These are phyloP conservation scores for Simmondsia chinensis DNA, from an alignment of 148 eudicot species.

Conservation along the genomic window DNA sequence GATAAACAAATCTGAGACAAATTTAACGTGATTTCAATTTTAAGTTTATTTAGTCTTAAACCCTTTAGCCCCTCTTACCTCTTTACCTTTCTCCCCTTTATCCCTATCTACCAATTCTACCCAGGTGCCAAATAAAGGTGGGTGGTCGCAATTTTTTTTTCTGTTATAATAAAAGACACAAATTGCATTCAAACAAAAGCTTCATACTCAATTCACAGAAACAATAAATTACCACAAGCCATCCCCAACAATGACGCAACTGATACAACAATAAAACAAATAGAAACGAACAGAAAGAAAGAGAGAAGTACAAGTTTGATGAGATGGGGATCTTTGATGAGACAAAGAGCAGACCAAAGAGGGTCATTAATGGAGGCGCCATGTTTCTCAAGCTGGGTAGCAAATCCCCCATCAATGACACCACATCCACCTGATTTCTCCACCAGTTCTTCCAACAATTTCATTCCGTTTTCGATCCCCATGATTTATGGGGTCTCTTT, in stretches of 20 bases:
- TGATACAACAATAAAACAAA: background rate
- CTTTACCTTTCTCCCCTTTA: too few species aligned
- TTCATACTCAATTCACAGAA: too few species aligned
- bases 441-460: conserved; percentile 47
- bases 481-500: conserved; percentile 11
- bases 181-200: too few species aligned
- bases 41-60: too few species aligned
- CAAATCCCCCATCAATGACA: conserved; percentile 71
- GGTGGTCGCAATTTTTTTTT: too few species aligned
- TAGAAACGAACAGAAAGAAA: background rate
- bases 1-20: too few species aligned
- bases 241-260: background rate
- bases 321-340: conserved; percentile 61
- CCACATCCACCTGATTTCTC: conserved; percentile 66
- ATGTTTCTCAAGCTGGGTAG: conserved; percentile 68
- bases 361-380: conserved; percentile 66
- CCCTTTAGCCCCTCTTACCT: too few species aligned
- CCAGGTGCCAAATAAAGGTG: too few species aligned
- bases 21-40: too few species aligned
- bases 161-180: too few species aligned
- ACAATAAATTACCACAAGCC: background rate
- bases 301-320: conserved; percentile 31
- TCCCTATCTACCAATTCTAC: too few species aligned
- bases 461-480: conserved; percentile 16
- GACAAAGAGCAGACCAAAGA: conserved; percentile 75